phyloP scores from a whole-genome alignment of 1,284 basidiomycete species.

The Cutaneotrichosporon mucoides region DNA sequence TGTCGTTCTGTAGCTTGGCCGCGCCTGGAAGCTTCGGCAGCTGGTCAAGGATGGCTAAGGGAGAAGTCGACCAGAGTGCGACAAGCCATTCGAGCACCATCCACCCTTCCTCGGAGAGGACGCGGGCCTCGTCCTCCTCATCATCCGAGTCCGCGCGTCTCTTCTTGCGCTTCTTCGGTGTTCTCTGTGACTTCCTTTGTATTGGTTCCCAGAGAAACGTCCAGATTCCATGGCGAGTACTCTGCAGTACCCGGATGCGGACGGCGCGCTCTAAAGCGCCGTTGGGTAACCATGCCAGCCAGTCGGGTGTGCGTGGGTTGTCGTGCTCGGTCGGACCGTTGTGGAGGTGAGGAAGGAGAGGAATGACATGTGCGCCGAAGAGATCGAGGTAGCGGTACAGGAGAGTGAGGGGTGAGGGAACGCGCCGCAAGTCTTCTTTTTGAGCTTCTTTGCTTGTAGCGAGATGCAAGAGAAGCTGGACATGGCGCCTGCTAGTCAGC shows the following conservation, averaged over 20 bases:
- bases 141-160: background rate
- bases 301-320: conserved; percentile 1
- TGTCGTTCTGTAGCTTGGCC: conserved; percentile 18
- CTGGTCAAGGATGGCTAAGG: conserved; percentile 24
- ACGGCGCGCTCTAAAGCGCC: conserved; percentile 14
- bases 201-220: conserved; percentile 22
- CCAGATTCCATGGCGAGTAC: conserved; percentile 27
- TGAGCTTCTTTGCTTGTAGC: background rate
- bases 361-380: conserved; percentile 15
- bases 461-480: conserved; percentile 35
- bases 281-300: conserved; percentile 4
- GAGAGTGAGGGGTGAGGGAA: conserved; percentile 15
- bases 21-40: conserved; percentile 19
- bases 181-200: too few species aligned
- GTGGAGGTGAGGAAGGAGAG: conserved; percentile 1
- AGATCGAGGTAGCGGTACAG: conserved; percentile 22
- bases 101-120: conserved; percentile 23
- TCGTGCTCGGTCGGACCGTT: background rate
- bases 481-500: conserved; percentile 23
- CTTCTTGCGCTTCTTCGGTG: background rate
- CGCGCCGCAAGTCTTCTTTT: background rate
- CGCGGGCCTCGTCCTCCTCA: background rate
- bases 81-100: conserved; percentile 30
- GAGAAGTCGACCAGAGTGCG: conserved; percentile 25
- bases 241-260: conserved; percentile 12